Base-by-base conservation (phyloP, 2,329 filamentous ascomycete species). In the Pseudocercospora vitis region DNA sequence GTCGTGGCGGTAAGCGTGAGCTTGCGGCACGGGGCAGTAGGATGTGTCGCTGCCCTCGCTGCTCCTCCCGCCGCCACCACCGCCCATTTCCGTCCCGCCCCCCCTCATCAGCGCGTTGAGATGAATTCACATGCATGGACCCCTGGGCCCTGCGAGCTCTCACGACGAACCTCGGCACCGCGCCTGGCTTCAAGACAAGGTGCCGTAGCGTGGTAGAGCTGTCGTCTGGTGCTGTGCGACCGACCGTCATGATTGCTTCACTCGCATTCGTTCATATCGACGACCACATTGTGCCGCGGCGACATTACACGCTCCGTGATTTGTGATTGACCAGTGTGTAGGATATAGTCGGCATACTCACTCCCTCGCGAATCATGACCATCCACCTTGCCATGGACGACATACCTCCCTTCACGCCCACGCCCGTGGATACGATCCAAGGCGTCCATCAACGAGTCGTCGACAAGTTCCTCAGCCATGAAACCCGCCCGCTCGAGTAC, bases 401-500 rank as follows among this genome's bases (percentile, higher is more conserved):
- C 47, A 51, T 68, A 3, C 64, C 66, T 7, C 53, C 62, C 23
- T 68, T 71, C 47, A 63, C 64, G 8, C 72, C 76, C 50, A 91
- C 88, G 1, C 70, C 85, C 2, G 69, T 89, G 42, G 84, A 88
- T 52, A 76, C 80, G 35, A 90, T 96, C 69, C 73, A 83, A 11
- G 70, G 71, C 55, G 80, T 81, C 35, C 81, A 85, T 67, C 77
- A 81, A 52, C 80, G 75, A 5, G 74, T 87, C 37, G 85, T 85
- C 67, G 74, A 78, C 48, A 84, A 86, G n/a, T 97, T 89, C 74
- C 79, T 81, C 63, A 81, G 88, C 14, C 85, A 91, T 71, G 88
- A 86, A 74, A 96, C 91, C 37, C 90, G 90, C 69, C 81, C 89
- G 50, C 70, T 96, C 56, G 81, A 89, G 66, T 97, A 87, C 76